A percentile compares a stretch with the other conserved stretches of the same genome.
Conservation (phyloP, 352 stramenopile genomes). For the Phytopythium boreale region DNA sequence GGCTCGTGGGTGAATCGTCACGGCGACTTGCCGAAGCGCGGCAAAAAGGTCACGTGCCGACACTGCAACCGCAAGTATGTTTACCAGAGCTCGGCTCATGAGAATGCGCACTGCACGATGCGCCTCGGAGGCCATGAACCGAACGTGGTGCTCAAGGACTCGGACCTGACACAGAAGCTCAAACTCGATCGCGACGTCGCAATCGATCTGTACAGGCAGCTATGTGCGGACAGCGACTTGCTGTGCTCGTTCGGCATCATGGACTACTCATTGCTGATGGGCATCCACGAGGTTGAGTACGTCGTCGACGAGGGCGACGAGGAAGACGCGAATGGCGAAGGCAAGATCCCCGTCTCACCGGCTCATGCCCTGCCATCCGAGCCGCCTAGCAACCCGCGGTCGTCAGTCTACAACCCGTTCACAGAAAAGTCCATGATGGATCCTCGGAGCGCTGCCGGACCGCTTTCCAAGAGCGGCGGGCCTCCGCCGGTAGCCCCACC, state of each 20-base stretch:
- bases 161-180: slow-evolving; percentile 87
- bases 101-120: slow-evolving; percentile 72
- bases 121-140: slow-evolving; percentile 78
- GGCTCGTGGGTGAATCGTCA: slow-evolving; percentile 88
- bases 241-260: slow-evolving; percentile 90
- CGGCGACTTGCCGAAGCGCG: slow-evolving; percentile 72
- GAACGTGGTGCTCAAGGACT: slow-evolving; percentile 90
- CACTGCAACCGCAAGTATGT: slow-evolving; percentile 88
- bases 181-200: slow-evolving; percentile 72
- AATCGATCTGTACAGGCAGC: slow-evolving; percentile 69
- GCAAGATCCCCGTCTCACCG: slow-evolving; percentile 9
- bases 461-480: slow-evolving; percentile 26
- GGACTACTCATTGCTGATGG: slow-evolving; percentile 91
- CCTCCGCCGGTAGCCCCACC: slow-evolving; percentile 20
- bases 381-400: slow-evolving; percentile 16
- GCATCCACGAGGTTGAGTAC: slow-evolving; percentile 87
- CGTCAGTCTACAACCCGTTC: slow-evolving; percentile 57
- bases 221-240: slow-evolving; percentile 80
- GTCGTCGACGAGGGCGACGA: slow-evolving; percentile 66
- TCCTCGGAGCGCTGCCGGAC: slow-evolving; percentile 29
- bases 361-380: neutral
- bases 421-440: slow-evolving; percentile 68
- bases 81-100: slow-evolving; percentile 58
- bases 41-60: slow-evolving; percentile 87
- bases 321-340: slow-evolving; percentile 34